Evolutionary conservation across 1,139 yeast genomes (phyloP), one percentile per base, ranked within the genome.

Genomic region (Pichia inconspicua): DNA sequence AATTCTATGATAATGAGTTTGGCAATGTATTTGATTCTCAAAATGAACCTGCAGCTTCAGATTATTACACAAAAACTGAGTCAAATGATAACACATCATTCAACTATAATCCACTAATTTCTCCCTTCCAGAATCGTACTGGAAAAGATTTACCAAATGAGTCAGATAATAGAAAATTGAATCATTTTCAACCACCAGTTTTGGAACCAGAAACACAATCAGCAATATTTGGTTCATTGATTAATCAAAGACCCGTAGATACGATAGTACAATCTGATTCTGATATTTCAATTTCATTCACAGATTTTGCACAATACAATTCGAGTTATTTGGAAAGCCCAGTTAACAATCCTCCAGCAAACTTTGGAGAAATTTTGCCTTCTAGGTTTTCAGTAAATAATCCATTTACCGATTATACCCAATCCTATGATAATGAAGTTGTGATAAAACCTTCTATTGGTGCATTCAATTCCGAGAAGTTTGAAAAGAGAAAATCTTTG

Each of bases 181-280:
- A 75, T 55, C 88, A 88, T 0, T 64, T 82, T 50, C 73, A 68
- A 48, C 83, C 80, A 0, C 82, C 87, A 37, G 50, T 60, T 11
- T 46, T 62, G 40, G 61, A 58, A 42, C 55, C 60, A 3, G 52
- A 58, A 11, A 60, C 65, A 0, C 53, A 53, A 44, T 52, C 56
- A 40, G 64, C 64, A 4, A 60, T 61, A 19, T 30, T 61, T 15
- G 63, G 59, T 11, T 58, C 64, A 10, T 43, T 59, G 19, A 50
- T 51, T 7, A 48, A 52, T 14, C 45, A 45, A 31, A 40, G 39
- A 19, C 40, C 53, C 9, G 49, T 44, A 25, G 30, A 44, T 35
- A 14, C 48, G 5, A 44, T 53, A 32, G 49, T 49, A 19, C 54
- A 50, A 32, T 52, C 56, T 12, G 56, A 54, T 42, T 54, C 56